These are phyloP conservation scores for Coemansia sp. DNA, from an alignment of 192 early-diverging fungal species.

Conservation along the genomic window DNA sequence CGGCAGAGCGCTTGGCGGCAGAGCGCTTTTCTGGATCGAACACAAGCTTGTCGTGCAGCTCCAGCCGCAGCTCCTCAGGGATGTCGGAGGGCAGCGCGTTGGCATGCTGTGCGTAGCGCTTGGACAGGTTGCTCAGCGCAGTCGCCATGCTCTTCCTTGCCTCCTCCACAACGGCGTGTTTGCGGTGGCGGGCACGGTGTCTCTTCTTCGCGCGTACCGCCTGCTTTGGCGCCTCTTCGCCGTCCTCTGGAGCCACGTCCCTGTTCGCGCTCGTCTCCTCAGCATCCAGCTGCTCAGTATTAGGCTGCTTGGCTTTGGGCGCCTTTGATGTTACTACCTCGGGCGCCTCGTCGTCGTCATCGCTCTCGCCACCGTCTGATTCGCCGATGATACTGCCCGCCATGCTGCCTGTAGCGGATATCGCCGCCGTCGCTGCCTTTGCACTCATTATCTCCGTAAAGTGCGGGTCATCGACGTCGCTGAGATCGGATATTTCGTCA, in stretches of 20 bases:
- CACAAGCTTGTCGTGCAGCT: conserved; percentile 7
- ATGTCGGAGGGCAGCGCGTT: conserved; percentile 30
- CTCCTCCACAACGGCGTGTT: conserved; percentile 18
- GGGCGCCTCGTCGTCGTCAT: conserved; percentile 41
- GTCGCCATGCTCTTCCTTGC: conserved; percentile 10
- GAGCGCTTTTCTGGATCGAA: not conserved
- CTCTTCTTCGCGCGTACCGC: conserved; percentile 21
- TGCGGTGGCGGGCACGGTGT: conserved; percentile 44
- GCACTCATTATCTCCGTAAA: conserved; percentile 44
- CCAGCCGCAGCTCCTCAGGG: conserved; percentile 41
- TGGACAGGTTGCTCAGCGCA: conserved; percentile 18
- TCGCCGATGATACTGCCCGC: conserved; percentile 22
- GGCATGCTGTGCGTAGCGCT: conserved; percentile 8
- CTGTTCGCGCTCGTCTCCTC: not conserved
- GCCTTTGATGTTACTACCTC: conserved; percentile 39
- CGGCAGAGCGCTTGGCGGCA: not conserved
- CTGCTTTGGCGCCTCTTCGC: not conserved
- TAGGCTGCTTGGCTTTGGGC: not conserved
- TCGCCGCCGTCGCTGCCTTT: conserved; percentile 27
- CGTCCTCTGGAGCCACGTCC: conserved; percentile 17
- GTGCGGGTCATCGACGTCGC: conserved; percentile 49
- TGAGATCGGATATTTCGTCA: conserved; percentile 48
- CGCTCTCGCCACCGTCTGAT: conserved; percentile 12
- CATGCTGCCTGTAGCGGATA: conserved; percentile 37
- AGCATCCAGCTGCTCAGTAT: not conserved